These are phyloP conservation scores for Populus ilicifolia DNA, from an alignment of 345 rosid genomes.

Conservation along the genomic window DNA sequence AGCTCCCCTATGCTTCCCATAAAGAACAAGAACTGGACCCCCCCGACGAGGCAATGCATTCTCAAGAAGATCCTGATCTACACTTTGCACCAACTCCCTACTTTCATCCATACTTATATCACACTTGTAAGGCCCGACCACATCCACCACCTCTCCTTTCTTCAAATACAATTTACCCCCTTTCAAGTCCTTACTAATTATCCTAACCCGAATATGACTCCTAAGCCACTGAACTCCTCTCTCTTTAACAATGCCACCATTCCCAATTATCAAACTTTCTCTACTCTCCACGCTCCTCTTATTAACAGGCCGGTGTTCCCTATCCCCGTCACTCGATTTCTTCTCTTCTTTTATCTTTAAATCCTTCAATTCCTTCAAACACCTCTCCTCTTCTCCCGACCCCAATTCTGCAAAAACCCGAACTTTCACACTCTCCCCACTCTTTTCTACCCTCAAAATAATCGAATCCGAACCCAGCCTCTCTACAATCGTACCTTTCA, in stretches of 20 bases:
- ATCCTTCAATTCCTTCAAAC: slow-evolving; percentile 49
- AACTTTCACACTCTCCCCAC: slow-evolving; percentile 42
- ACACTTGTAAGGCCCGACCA: slow-evolving; percentile 64
- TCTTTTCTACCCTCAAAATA: slow-evolving; percentile 24
- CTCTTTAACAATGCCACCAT: slow-evolving; percentile 14
- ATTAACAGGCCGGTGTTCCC: slow-evolving; percentile 9
- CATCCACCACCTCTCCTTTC: slow-evolving; percentile 81
- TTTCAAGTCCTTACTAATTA: slow-evolving; percentile 61
- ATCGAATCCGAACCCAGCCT: background rate
- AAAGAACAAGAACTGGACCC: slow-evolving; percentile 59
- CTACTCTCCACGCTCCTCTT: background rate
- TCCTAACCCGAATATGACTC: slow-evolving; percentile 68
- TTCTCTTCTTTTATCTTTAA: slow-evolving; percentile 22
- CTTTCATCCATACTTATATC: slow-evolving; percentile 71
- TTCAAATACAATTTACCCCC: slow-evolving; percentile 72
- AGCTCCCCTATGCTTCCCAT: slow-evolving; percentile 62
- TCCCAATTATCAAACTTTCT: slow-evolving; percentile 24
- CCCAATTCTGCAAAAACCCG: slow-evolving; percentile 57
- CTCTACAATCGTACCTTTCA: background rate
- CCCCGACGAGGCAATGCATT: slow-evolving; percentile 78
- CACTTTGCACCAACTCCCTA: slow-evolving; percentile 64
- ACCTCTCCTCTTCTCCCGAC: slow-evolving; percentile 61
- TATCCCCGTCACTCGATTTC: slow-evolving; percentile 12
- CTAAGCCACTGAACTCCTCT: slow-evolving; percentile 52
- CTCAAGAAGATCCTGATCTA: slow-evolving; percentile 76